These are phyloP conservation scores for Climacium dendroides DNA, from an alignment of 225 moss, liverwort and hornwort genomes.

Conservation along the genomic window DNA sequence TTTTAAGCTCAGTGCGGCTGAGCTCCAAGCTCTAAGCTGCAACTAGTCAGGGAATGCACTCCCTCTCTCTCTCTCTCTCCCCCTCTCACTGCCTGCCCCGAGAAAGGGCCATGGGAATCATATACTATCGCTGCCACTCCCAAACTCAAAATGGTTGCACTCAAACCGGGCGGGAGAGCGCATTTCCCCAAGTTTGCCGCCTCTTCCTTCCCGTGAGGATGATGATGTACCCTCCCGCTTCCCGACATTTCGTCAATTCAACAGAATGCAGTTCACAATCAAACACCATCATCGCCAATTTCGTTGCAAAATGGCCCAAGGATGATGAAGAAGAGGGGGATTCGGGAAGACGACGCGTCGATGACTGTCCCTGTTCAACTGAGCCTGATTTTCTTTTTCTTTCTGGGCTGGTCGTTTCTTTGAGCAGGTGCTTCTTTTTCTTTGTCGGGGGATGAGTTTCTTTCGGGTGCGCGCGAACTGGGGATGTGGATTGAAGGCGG, in stretches of 20 bases:
- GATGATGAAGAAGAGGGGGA: neutral
- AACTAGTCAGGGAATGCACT: too few species aligned
- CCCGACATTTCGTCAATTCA: neutral
- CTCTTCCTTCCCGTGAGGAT: neutral
- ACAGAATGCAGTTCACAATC: neutral
- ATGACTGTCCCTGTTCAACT: neutral
- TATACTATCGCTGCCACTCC: neutral
- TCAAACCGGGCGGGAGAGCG: neutral
- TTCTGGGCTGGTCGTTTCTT: neutral
- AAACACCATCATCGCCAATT: neutral
- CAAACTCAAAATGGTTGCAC: neutral
- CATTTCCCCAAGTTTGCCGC: neutral
- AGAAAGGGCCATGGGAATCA: neutral
- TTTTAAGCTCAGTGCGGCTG: neutral
- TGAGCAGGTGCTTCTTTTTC: too few species aligned
- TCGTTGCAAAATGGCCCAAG: neutral
- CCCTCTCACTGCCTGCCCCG: neutral
- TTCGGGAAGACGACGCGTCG: neutral
- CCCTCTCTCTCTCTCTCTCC: neutral
- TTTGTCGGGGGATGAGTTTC: neutral
- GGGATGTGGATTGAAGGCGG: neutral
- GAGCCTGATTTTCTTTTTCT: neutral
- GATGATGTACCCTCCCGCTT: neutral
- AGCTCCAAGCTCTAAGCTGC: neutral
- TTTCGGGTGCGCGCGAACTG: neutral